Evolutionary conservation across 768 basidiomycete genomes (phyloP).

Genomic region (Leccinum variicolor): DNA sequence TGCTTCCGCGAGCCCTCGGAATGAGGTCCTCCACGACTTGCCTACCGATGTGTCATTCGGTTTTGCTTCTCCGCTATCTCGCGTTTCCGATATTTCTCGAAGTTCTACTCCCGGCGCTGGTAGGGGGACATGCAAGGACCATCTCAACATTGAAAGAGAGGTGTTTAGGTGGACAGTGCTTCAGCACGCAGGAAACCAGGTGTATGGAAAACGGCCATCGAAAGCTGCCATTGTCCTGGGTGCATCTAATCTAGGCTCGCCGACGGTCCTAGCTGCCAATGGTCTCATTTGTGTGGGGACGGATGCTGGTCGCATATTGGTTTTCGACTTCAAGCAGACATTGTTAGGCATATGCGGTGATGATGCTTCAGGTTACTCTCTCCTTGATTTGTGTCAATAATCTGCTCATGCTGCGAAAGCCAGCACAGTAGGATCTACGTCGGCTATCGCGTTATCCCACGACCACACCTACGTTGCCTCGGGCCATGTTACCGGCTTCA

Average conservation of each 20-base stretch:
- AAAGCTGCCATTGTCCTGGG: constrained; percentile 67
- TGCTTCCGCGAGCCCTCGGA: constrained; percentile 44
- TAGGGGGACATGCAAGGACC: constrained; percentile 17
- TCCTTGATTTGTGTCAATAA: constrained; percentile 8
- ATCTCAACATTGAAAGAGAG: constrained; percentile 39
- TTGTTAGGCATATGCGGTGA: constrained; percentile 76
- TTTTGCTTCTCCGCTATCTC: constrained; percentile 56
- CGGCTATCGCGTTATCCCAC: constrained; percentile 86
- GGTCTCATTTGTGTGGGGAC: constrained; percentile 91
- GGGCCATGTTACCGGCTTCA: constrained; percentile 80
- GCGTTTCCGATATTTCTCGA: constrained; percentile 69
- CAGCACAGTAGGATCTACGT: constrained; percentile 67
- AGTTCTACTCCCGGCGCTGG: constrained; percentile 52
- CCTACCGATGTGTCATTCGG: constrained; percentile 46
- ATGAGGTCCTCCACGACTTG: constrained; percentile 41
- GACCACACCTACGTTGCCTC: constrained; percentile 92
- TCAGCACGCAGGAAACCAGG: constrained; percentile 51
- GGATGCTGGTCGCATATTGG: constrained; percentile 67
- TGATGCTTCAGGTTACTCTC: constrained; percentile 54
- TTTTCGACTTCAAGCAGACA: constrained; percentile 91
- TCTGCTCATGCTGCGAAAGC: constrained; percentile 39
- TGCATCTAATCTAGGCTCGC: constrained; percentile 53
- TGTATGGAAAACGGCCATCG: constrained; percentile 50
- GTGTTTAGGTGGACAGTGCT: constrained; percentile 78
- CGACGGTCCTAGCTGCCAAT: constrained; percentile 80